Conservation (phyloP, 2,329 filamentous ascomycete genomes). For the Venturia nashicola region DNA sequence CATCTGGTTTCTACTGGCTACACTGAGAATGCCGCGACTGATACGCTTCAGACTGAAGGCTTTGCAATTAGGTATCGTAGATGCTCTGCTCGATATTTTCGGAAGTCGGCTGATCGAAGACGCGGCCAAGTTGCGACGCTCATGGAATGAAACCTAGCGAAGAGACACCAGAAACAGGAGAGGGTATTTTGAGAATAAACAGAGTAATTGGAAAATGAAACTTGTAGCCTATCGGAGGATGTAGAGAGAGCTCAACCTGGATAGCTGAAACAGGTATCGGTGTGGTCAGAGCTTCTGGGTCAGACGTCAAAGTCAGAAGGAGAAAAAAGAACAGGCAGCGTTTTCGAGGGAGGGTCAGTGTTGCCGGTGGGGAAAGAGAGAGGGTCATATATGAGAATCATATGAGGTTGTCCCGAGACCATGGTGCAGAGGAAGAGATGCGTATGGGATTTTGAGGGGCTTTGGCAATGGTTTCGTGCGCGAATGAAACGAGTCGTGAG, state of each 20-base stretch:
- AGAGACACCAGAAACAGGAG: background rate
- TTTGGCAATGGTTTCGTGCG: background rate
- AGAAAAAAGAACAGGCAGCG: background rate
- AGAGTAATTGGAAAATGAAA: background rate
- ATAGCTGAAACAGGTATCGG: background rate
- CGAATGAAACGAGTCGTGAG: background rate
- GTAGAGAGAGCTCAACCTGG: background rate
- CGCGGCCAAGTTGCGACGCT: background rate
- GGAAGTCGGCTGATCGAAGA: background rate
- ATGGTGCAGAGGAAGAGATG: background rate
- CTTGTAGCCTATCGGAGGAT: background rate
- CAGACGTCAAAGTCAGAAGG: background rate
- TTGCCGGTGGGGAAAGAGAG: background rate
- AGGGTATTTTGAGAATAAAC: background rate
- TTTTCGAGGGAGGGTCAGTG: background rate
- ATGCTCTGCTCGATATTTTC: background rate
- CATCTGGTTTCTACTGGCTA: background rate
- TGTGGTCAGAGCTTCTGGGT: background rate
- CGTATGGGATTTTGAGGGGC: background rate
- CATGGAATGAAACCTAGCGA: background rate
- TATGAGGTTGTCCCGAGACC: background rate
- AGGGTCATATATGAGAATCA: background rate
- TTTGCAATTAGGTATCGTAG: background rate
- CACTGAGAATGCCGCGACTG: background rate
- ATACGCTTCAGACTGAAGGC: background rate